Percentiles rank a stretch among this genome's conserved stretches.
Conservation (phyloP, 768 basidiomycete genomes). For the Amanita rimosa region DNA sequence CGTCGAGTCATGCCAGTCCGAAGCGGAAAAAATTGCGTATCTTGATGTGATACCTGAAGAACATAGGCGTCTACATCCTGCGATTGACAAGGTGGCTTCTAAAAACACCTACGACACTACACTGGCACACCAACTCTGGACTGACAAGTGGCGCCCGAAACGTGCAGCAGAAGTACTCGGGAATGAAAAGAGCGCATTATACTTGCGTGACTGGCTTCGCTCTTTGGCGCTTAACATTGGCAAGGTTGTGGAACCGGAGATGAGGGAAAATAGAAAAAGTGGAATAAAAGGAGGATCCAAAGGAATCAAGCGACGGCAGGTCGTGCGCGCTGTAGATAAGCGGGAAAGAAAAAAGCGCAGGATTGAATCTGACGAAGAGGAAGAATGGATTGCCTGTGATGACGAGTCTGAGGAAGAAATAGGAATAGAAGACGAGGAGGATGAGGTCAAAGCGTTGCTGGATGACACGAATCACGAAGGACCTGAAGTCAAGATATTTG, state of each 20-base stretch:
- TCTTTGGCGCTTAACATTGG: conserved; percentile 53
- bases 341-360: conserved; percentile 42
- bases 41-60: conserved; percentile 19
- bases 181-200: conserved; percentile 58
- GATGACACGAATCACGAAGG: background rate
- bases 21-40: conserved; percentile 3
- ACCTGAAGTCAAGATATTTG: conserved; percentile 14
- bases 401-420: conserved; percentile 21
- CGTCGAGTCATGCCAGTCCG: background rate
- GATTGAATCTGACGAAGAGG: conserved; percentile 43
- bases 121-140: conserved; percentile 44
- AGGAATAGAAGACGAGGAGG: conserved; percentile 19
- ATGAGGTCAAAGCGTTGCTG: conserved; percentile 13
- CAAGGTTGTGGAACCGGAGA: conserved; percentile 4
- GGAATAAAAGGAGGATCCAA: conserved; percentile 14
- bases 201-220: conserved; percentile 69
- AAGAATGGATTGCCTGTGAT: conserved; percentile 47
- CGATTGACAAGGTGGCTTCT: conserved; percentile 29
- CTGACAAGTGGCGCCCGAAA: conserved; percentile 65
- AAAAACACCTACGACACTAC: conserved; percentile 10
- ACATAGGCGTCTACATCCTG: conserved; percentile 33
- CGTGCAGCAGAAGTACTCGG: conserved; percentile 69
- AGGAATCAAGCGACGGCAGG: conserved; percentile 45
- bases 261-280: conserved; percentile 12
- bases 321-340: conserved; percentile 43